phyloP scores from a whole-genome alignment of 108 stramenopile genomes.

The Craspedostauros australis region DNA sequence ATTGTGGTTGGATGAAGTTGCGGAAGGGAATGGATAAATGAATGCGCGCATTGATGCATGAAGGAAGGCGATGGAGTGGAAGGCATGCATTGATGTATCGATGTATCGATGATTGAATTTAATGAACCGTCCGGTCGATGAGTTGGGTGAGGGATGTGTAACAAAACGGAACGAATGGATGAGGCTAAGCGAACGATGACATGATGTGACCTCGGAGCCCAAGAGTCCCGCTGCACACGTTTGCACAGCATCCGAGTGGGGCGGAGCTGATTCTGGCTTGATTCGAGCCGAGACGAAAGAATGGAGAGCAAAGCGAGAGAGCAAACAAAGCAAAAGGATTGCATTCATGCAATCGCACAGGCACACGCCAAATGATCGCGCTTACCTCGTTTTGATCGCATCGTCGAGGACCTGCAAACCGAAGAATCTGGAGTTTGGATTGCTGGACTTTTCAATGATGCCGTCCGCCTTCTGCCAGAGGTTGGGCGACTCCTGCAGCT shows the following conservation, averaged over 20 bases:
- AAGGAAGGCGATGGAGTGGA: background rate
- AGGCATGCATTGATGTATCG: no score
- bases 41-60: background rate
- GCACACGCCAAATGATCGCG: background rate
- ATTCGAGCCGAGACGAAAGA: no score
- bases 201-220: no score
- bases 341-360: background rate
- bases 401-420: constrained; percentile 85
- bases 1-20: no score
- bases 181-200: no score
- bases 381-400: constrained; percentile 80
- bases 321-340: background rate
- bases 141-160: no score
- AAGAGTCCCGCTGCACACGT: no score
- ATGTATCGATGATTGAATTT: no score
- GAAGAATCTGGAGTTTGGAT: constrained; percentile 84
- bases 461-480: constrained; percentile 83
- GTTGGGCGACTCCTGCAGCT: constrained; percentile 75
- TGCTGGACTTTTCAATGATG: constrained; percentile 75
- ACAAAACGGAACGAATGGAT: background rate
- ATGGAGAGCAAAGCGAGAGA: background rate
- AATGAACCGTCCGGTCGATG: no score
- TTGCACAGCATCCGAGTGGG: no score
- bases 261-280: background rate
- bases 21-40: background rate